phyloP scores from a whole-genome alignment of 352 stramenopile genomes.

The Phytophthora cactorum region DNA sequence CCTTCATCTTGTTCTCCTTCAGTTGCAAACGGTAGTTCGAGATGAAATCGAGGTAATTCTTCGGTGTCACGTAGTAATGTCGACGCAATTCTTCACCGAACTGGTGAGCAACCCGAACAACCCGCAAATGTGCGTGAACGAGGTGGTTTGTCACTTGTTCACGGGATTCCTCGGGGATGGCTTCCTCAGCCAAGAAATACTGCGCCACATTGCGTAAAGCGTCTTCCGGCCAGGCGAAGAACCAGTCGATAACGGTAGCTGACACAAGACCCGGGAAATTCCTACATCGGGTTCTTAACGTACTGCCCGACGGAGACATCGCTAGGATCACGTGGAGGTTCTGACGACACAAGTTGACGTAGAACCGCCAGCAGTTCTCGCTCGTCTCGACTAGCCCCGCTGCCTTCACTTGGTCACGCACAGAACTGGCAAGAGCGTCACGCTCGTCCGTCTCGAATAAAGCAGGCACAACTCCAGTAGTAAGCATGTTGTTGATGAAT shows the following conservation, averaged over 20 bases:
- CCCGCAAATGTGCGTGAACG: constrained; percentile 91
- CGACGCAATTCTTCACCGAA: constrained; percentile 93
- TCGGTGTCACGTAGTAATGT: constrained; percentile 97
- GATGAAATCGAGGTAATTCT: constrained; percentile 97
- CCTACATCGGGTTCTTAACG: constrained; percentile 92
- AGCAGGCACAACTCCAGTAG: constrained; percentile 93
- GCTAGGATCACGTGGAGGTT: constrained; percentile 95
- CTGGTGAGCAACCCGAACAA: constrained; percentile 89
- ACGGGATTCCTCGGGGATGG: constrained; percentile 87
- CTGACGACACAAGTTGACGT: constrained; percentile 93
- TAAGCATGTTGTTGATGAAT: constrained; percentile 98
- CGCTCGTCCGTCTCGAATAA: constrained; percentile 94
- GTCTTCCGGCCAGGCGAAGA: constrained; percentile 95
- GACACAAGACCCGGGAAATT: constrained; percentile 96
- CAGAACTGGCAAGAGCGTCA: constrained; percentile 79
- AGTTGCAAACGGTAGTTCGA: constrained; percentile 93
- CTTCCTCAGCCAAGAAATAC: constrained; percentile 94
- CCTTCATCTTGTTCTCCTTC: constrained; percentile 90
- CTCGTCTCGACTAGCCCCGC: constrained; percentile 90
- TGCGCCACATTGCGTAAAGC: constrained; percentile 93
- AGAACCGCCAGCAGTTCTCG: constrained; percentile 96
- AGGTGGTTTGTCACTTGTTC: constrained; percentile 89
- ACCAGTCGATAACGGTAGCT: constrained; percentile 96
- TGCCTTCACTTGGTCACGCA: constrained; percentile 91
- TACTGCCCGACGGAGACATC: constrained; percentile 95